Evolutionary conservation across 2,329 filamentous ascomycete genomes (phyloP), one percentile per base, ranked within the genome.

Genomic region (Ophiostoma ulmi): DNA sequence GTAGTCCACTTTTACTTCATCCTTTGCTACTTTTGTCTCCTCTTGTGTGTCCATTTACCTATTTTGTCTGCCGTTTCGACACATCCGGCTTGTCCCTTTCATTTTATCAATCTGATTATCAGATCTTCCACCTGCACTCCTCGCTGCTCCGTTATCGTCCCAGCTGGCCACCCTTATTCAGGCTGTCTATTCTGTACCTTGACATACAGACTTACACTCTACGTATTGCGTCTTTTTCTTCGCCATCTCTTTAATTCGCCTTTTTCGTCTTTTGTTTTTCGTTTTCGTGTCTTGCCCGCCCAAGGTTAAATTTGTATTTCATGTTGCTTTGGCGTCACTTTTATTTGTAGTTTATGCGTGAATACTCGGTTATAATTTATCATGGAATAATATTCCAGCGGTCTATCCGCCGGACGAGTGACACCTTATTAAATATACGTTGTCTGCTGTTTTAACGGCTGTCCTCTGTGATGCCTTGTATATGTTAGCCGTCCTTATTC

Each of bases 51-150:
- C 35, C n/a, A 39, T 39, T 39, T 39, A 26, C 35, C 52, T 39
- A 31, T 31, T 26, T 61, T 39, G 22, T n/a, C 65, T 67, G 65
- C 14, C 67, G n/a, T 61, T 11, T 26, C 66, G 17, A 65, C 36
- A 35, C 58, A 63, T 36, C 63, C 63, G 63, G 63, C 63, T 22
- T 65, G 63, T 65, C 36, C 63, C 63, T 39, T 65, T 65, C 36
- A 65, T 65, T 65, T 65, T 65, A 65, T 65, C 63, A 65, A 65
- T 65, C 63, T 65, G 63, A 65, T 65, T 65, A 65, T 65, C 63
- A 65, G 63, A 65, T 65, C 63, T 65, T 35, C 35, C 3, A 39
- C 63, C 63, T 38, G 63, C 63, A 39, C 63, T 65, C 36, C 36
- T 39, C 63, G 17, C 36, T 39, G 35, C 26, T 63, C 58, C 58